Evolutionary conservation across 2,329 filamentous ascomycete genomes (phyloP).

Genomic region (Ophiostoma novo-ulmi): DNA sequence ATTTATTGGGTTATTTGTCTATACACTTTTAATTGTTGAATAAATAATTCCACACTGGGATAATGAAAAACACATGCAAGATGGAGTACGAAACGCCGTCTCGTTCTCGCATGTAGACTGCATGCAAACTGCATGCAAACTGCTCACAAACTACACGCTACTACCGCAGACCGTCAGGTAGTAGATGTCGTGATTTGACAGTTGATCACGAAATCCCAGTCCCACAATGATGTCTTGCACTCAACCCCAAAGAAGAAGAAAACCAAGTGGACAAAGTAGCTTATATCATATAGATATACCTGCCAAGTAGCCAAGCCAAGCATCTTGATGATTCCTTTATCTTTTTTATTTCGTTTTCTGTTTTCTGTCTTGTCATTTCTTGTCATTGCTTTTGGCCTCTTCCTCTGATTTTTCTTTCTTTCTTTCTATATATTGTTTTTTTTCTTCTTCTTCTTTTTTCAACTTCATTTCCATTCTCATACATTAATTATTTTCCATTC

Average conservation of each 20-base stretch:
- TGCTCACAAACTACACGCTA: no score
- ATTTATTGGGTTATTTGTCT: no score
- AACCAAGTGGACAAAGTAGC: not conserved
- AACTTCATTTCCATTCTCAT: no score
- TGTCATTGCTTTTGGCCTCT: not conserved
- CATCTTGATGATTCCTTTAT: no score
- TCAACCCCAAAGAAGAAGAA: not conserved
- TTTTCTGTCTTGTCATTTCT: not conserved
- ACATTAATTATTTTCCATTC: no score
- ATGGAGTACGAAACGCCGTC: no score
- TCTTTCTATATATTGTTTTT: not conserved
- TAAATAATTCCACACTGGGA: no score
- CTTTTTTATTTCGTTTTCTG: not conserved
- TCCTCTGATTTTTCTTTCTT: not conserved
- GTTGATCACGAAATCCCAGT: not conserved
- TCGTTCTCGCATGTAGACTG: no score
- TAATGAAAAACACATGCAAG: not conserved
- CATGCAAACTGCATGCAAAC: no score
- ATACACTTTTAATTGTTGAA: no score
- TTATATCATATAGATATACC: not conserved
- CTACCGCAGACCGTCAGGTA: no score
- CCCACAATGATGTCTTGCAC: not conserved
- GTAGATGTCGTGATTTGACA: constrained; percentile 8
- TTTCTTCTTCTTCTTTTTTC: no score
- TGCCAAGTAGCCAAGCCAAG: not conserved